Conservation (phyloP, 495 filamentous ascomycete genomes). For the Neurospora tetraspora region DNA sequence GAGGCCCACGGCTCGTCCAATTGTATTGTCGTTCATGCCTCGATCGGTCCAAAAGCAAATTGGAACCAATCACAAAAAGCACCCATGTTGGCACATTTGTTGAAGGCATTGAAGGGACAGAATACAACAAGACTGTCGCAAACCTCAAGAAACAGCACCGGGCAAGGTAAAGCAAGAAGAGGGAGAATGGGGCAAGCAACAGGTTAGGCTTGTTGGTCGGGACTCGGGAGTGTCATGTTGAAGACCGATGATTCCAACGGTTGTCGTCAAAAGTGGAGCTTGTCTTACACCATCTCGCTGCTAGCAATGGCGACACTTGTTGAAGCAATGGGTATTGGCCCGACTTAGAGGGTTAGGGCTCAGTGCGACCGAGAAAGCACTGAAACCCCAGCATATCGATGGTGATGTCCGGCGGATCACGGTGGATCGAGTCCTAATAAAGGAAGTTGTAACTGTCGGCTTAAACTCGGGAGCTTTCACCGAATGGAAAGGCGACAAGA, state of each 20-base stretch:
- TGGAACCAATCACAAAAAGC: neutral
- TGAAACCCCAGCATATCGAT: neutral
- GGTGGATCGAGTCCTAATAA: too few species aligned
- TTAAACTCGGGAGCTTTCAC: too few species aligned
- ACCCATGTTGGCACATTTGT: neutral
- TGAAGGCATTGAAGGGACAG: neutral
- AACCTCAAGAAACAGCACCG: neutral
- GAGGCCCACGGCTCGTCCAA: neutral
- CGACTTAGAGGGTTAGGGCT: neutral
- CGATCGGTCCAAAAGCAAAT: neutral
- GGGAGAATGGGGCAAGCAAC: neutral
- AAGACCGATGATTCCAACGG: neutral
- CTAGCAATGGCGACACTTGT: neutral
- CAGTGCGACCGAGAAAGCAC: neutral
- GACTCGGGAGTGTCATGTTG: neutral
- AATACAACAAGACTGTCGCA: neutral
- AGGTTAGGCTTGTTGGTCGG: neutral
- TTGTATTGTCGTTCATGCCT: neutral
- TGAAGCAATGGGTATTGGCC: neutral
- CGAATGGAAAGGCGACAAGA: too few species aligned
- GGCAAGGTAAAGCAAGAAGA: neutral
- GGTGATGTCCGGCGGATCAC: neutral
- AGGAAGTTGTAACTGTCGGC: too few species aligned
- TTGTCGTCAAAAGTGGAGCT: neutral
- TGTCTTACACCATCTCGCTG: neutral